phyloP scores from a whole-genome alignment of 2,329 filamentous ascomycete species.

The Pseudogymnoascus sp. region DNA sequence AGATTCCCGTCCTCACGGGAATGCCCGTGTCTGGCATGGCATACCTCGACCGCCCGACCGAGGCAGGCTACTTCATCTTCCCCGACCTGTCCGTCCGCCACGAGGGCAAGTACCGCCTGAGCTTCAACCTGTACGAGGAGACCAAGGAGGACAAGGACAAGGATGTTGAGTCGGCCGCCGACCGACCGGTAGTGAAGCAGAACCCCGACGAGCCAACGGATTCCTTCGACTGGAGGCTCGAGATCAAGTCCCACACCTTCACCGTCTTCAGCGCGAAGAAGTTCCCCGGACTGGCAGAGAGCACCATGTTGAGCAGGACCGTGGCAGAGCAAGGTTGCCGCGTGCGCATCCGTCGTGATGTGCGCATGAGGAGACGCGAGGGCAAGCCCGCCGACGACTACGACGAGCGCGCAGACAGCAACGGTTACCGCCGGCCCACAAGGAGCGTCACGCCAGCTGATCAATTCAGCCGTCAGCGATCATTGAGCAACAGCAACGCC shows the following conservation, averaged over 20 bases:
- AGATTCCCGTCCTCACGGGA: slow-evolving; percentile 80
- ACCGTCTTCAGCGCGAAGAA: slow-evolving; percentile 95
- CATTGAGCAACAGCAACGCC: slow-evolving; percentile 50
- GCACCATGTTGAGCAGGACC: slow-evolving; percentile 77
- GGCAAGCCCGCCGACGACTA: slow-evolving; percentile 50
- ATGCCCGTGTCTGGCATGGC: slow-evolving; percentile 94
- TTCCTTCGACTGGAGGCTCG: slow-evolving; percentile 74
- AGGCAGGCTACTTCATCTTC: slow-evolving; percentile 91
- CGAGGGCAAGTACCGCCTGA: slow-evolving; percentile 85
- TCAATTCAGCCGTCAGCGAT: slow-evolving; percentile 41
- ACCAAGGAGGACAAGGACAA: slow-evolving; percentile 77
- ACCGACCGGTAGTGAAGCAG: slow-evolving; percentile 18
- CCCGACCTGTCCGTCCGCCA: slow-evolving; percentile 93
- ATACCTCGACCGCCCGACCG: slow-evolving; percentile 77
- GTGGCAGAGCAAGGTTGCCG: slow-evolving; percentile 96
- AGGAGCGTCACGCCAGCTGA: slow-evolving; percentile 23
- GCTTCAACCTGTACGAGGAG: slow-evolving; percentile 89
- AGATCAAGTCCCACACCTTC: slow-evolving; percentile 82
- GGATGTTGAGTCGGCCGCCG: slow-evolving; percentile 42
- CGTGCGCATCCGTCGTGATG: slow-evolving; percentile 89
- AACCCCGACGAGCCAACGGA: slow-evolving; percentile 31
- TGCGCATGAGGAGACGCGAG: slow-evolving; percentile 80
- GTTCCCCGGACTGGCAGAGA: slow-evolving; percentile 88
- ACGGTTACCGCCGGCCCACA: slow-evolving; percentile 43
- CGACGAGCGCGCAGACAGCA: slow-evolving; percentile 50